phyloP scores from a whole-genome alignment of 1,139 yeast genomes.

The Schwanniomyces etchellsii region DNA sequence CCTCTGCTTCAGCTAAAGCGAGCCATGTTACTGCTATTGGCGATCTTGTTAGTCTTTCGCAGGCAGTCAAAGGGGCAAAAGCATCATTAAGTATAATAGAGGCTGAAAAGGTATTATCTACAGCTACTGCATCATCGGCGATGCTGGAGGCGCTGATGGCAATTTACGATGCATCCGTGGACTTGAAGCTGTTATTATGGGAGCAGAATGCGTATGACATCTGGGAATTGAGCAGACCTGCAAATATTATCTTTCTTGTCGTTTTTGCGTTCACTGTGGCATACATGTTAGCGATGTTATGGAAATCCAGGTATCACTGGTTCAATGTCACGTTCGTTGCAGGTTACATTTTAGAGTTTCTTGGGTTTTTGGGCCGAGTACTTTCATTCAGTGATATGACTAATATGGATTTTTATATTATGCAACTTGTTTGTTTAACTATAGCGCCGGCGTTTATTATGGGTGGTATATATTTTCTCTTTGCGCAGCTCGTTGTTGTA shows the following conservation, averaged over 20 bases:
- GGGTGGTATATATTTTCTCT: conserved; percentile 76
- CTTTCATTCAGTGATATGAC: conserved; percentile 36
- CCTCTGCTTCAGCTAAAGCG: conserved; percentile 10
- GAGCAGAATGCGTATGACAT: conserved; percentile 32
- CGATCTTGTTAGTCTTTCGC: conserved; percentile 1
- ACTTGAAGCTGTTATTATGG: conserved; percentile 16
- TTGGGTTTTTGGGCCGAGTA: conserved; percentile 66
- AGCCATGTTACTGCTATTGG: conserved; percentile 1
- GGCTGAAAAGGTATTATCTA: conserved; percentile 28
- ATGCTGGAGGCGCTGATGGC: conserved; percentile 25
- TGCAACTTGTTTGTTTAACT: conserved; percentile 66
- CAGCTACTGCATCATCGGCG: conserved; percentile 29
- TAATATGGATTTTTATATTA: conserved; percentile 40
- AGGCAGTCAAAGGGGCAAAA: conserved; percentile 23
- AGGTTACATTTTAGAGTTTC: conserved; percentile 59
- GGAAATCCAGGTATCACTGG: conserved; percentile 65
- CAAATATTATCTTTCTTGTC: conserved; percentile 19
- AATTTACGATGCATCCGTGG: conserved; percentile 26
- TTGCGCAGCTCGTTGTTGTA: conserved; percentile 66
- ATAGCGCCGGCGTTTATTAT: conserved; percentile 82
- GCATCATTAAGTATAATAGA: conserved; percentile 31
- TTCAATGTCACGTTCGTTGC: conserved; percentile 55
- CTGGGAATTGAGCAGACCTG: conserved; percentile 15
- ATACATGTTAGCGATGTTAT: conserved; percentile 18
- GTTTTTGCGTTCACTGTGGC: conserved; percentile 16